Evolutionary conservation across 116 monocot species (phyloP), one percentile per base, ranked within the genome.

Genomic region (Dioscorea cayenensis): DNA sequence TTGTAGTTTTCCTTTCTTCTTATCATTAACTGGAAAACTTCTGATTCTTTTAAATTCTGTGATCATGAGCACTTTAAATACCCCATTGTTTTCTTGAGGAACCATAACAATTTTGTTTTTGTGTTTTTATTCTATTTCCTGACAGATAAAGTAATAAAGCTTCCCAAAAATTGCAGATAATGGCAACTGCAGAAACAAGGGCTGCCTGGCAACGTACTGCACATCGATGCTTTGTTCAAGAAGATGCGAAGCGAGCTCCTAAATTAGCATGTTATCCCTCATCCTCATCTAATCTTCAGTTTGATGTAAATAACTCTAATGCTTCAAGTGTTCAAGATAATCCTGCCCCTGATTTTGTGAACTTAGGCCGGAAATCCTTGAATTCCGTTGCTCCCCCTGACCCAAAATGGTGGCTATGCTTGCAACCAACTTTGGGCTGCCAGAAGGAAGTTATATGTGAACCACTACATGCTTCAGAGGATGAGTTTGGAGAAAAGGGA

Each of bases 161-260:
- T 68, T 71, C 70, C 22, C 37, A 70, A 73, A 68, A 63, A 81
- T 79, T 71, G 68, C 66, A 32, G 35, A 25, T 80, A 66, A 95
- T 95, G 95, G 92, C 95, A 7, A 89, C 92, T 68, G 89, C 92
- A 77, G 95, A 95, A 89, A 87, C 89, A 76, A 87, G 95, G 73
- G 77, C 89, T 70, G 89, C 80, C 65, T 95, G 92, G 95, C 95
- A 91, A 71, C 90, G 95, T 14, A 79, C 84, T 37, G 85, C 92
- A 36, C 87, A 89, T 60, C 92, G 95, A 49, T 95, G 81, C 77
- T 80, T 87, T 29, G 89, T 95, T 16, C 92, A 92, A 72, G 95
- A 95, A 82, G 95, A 95, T 79, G 92, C 95, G 55, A 95, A 92
- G 69, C 81, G 95, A 76, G 92, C 95, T 52, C 92, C 95, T 63